phyloP scores from a whole-genome alignment of 495 filamentous ascomycete species.

The Podospora conica region DNA sequence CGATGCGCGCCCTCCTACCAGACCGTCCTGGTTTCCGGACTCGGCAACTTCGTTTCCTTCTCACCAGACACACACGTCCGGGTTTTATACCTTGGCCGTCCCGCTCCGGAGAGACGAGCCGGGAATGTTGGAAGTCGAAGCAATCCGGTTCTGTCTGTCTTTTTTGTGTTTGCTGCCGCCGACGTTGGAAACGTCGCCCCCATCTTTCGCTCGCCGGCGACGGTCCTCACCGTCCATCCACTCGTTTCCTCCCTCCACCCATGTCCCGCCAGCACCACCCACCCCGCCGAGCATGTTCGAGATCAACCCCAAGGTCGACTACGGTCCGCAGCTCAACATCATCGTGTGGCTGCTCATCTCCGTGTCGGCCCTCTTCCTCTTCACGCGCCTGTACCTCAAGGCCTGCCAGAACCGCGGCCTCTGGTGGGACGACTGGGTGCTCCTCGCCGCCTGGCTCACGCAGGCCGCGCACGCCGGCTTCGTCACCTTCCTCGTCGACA shows the following conservation, averaged over 20 bases:
- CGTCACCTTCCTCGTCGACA: slow-evolving; percentile 17
- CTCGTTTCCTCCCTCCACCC: not conserved
- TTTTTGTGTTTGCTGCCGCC: not conserved
- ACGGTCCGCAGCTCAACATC: slow-evolving; percentile 23
- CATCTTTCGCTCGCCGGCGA: no score
- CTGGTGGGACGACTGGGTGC: slow-evolving; percentile 30
- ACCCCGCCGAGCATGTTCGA: slow-evolving; percentile 2
- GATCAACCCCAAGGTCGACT: slow-evolving; percentile 8
- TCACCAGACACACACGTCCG: not conserved
- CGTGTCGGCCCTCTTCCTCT: slow-evolving; percentile 22
- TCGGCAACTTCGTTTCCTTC: not conserved
- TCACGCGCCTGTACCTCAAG: slow-evolving; percentile 26
- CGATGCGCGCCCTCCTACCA: not conserved
- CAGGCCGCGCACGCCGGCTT: slow-evolving; percentile 13
- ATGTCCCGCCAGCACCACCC: not conserved
- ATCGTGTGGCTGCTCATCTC: slow-evolving; percentile 24
- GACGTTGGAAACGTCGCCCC: not conserved
- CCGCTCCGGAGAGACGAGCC: not conserved
- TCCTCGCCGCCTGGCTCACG: slow-evolving; percentile 22
- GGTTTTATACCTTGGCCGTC: not conserved
- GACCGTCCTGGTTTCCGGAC: slow-evolving; percentile 11
- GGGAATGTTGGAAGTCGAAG: not conserved
- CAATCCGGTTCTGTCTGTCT: not conserved
- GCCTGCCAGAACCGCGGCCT: slow-evolving; percentile 24
- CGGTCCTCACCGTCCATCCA: not conserved